Evolutionary conservation across 352 stramenopile species (phyloP).

Genomic region (Discostella stelligera): DNA sequence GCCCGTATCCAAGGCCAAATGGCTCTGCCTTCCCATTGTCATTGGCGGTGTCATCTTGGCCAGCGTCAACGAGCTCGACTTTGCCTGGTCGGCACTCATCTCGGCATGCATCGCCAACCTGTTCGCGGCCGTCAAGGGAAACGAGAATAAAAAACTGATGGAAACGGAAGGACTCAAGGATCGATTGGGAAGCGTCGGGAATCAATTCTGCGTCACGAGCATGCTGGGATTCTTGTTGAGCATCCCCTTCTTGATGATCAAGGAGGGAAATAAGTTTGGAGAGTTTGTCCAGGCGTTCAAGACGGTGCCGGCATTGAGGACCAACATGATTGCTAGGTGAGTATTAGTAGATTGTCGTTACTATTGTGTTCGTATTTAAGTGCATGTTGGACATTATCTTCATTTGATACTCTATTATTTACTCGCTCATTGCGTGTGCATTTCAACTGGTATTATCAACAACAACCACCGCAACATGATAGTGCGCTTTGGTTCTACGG

Average conservation of each 20-base stretch:
- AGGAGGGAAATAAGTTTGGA: constrained; percentile 75
- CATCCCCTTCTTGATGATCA: constrained; percentile 74
- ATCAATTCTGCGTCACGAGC: constrained; percentile 84
- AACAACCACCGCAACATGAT: constrained; percentile 9
- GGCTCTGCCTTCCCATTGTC: constrained; percentile 83
- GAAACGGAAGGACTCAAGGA: constrained; percentile 84
- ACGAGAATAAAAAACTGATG: constrained; percentile 87
- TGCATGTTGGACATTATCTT: neutral
- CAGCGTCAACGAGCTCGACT: constrained; percentile 85
- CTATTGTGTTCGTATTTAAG: neutral
- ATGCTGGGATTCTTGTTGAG: constrained; percentile 83
- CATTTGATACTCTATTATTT: neutral
- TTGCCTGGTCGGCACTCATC: constrained; percentile 80
- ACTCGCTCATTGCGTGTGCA: constrained; percentile 42
- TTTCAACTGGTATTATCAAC: too few relatives aligned
- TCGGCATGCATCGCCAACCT: constrained; percentile 83
- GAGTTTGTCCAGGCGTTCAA: constrained; percentile 81
- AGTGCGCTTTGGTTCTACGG: constrained; percentile 84
- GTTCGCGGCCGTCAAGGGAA: constrained; percentile 85
- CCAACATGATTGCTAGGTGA: constrained; percentile 53
- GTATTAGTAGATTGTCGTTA: neutral
- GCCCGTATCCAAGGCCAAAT: constrained; percentile 83
- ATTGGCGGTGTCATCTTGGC: constrained; percentile 85
- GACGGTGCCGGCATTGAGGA: constrained; percentile 73
- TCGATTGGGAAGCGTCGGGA: constrained; percentile 82